phyloP scores from a whole-genome alignment of 2,329 filamentous ascomycete species.

The Talaromyces verruculosus region DNA sequence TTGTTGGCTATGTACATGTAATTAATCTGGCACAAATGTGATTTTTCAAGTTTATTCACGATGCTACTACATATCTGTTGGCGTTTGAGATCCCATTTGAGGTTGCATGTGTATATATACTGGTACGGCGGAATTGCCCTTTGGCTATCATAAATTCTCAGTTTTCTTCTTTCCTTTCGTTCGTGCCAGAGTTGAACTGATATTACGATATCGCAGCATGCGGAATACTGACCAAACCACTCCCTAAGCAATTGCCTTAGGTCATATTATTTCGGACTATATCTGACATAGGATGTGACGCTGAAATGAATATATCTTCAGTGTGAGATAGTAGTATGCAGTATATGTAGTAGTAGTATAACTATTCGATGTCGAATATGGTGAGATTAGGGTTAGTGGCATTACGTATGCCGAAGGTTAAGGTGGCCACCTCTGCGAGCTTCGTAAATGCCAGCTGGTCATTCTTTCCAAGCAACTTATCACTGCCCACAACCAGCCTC shows the following conservation, averaged over 20 bases:
- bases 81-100: slow-evolving; percentile 2
- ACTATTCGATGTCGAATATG: background rate
- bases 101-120: background rate
- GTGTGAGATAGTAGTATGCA: background rate
- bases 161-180: background rate
- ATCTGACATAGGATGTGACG: background rate
- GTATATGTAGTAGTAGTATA: background rate
- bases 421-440: background rate
- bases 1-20: background rate
- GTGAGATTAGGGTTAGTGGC: background rate
- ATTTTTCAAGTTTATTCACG: background rate
- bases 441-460: slow-evolving; percentile 14
- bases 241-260: background rate
- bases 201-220: background rate
- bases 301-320: background rate
- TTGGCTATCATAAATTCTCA: background rate
- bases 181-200: background rate
- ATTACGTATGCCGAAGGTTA: background rate
- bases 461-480: slow-evolving; percentile 12
- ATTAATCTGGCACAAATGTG: background rate
- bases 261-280: background rate
- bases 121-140: background rate
- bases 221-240: background rate
- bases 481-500: background rate
- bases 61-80: background rate